Base-by-base conservation (phyloP, 140 eudicot genomes). In the Ambrosia hybrid region DNA sequence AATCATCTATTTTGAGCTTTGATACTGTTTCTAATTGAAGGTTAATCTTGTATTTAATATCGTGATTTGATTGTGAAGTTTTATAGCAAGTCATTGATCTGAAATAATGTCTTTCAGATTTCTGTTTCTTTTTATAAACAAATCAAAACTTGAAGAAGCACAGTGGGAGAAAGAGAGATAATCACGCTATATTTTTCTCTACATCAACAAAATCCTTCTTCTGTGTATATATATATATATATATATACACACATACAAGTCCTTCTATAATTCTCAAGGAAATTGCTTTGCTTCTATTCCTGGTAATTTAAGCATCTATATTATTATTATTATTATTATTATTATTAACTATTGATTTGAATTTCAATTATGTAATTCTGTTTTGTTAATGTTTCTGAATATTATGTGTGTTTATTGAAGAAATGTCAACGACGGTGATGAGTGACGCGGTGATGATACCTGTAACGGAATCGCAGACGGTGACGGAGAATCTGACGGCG, bases 121-220 rank as follows among this genome's bases (percentile, higher is more conserved):
- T 73, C 59, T 55, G 3, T 73, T 84, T 65, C 62, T 80, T 48
- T 73, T 73, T 73, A 75, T 77, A 8, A 61, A 73, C 60, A 77
- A 68, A 80, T 57, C 82, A 3, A 57, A 72, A 52, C 57, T 52
- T 78, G 82, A 83, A 75, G 81, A 83, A 76, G 69, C 60, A 30
- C 79, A 80, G 21, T 76, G 82, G 80, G 85, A 83, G 67, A 83
- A 77, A 34, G 76, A 84, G 70, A 77, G 85, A 80, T 76, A 30
- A 65, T 43, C 13, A 3, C n/a, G 26, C 26, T 21, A 21, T 21
- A 21, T 13, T 65, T 15, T 36, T 34, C 3, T 59, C 49, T 55
- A 21, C 26, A 21, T 21, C 26, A 21, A 21, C 26, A 21, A 21
- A 21, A 21, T 21, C 26, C 26, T 21, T 21, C 26, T 21, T 21